phyloP scores from a whole-genome alignment of 768 basidiomycete species.

The Hygrocybe coccinea region DNA sequence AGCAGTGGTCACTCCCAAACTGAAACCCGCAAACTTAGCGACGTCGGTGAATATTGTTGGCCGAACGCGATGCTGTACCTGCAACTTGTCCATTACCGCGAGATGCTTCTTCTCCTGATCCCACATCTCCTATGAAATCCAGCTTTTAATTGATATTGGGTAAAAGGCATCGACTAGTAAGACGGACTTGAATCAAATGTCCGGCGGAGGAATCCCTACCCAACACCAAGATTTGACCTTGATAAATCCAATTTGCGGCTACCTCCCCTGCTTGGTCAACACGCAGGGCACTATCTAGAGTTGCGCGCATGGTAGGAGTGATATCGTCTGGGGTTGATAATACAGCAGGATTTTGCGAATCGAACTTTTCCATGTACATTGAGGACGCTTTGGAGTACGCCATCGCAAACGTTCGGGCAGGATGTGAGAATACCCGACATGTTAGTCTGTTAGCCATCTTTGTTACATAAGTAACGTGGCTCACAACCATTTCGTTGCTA shows the following conservation, averaged over 20 bases:
- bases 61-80: constrained; percentile 74
- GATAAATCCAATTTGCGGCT: constrained; percentile 94
- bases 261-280: constrained; percentile 96
- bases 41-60: constrained; percentile 81
- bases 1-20: constrained; percentile 79
- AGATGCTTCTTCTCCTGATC: constrained; percentile 93
- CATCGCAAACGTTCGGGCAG: too few species aligned
- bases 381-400: too few species aligned
- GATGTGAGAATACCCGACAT: too few species aligned
- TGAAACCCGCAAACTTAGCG: constrained; percentile 84
- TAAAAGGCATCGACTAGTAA: background rate
- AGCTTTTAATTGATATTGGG: background rate
- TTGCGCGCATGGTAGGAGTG: background rate
- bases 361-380: too few species aligned
- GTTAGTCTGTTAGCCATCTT: too few species aligned
- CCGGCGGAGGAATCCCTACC: constrained; percentile 52
- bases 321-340: too few species aligned
- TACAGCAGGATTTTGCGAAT: too few species aligned
- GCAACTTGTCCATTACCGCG: constrained; percentile 77
- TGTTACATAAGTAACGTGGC: too few species aligned
- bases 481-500: too few species aligned
- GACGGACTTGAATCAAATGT: constrained; percentile 68
- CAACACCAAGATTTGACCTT: constrained; percentile 76
- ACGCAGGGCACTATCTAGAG: constrained; percentile 65
- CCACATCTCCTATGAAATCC: constrained; percentile 83